A percentile compares a stretch with the other conserved stretches of the same genome.
Evolutionary conservation across 441 rosid species (phyloP).

Genomic region (Cnidoscolus chayamansa): DNA sequence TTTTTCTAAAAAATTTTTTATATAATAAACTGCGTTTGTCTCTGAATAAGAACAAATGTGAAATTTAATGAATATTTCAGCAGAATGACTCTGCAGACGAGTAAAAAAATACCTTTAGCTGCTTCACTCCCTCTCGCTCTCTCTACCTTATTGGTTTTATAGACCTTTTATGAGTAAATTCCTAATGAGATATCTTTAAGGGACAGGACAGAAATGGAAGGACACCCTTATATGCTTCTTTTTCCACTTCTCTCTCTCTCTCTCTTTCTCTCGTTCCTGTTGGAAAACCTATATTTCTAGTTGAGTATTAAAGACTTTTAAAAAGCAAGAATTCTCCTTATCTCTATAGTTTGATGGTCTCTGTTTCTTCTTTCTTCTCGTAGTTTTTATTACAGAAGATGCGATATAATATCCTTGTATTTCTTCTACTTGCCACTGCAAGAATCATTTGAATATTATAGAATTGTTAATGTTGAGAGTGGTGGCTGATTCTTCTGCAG

Average conservation of each 20-base stretch:
- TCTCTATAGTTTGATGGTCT: too few species aligned
- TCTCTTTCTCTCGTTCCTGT: background rate
- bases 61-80: background rate
- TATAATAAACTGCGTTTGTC: background rate
- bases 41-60: background rate
- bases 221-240: background rate
- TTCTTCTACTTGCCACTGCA: background rate
- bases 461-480: background rate
- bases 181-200: background rate
- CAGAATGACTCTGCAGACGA: background rate
- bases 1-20: background rate
- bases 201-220: background rate
- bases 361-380: background rate
- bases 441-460: background rate
- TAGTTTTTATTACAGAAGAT: too few species aligned
- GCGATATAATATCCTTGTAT: background rate
- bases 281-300: background rate
- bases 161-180: background rate
- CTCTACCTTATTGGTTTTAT: background rate
- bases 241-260: too few species aligned
- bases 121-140: background rate
- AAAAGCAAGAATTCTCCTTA: background rate
- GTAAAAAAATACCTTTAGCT: background rate
- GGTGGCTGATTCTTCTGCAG: constrained; percentile 38
- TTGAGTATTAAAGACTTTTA: background rate